phyloP scores from a whole-genome alignment of 768 basidiomycete species.

The Kockovaella imperatae region DNA sequence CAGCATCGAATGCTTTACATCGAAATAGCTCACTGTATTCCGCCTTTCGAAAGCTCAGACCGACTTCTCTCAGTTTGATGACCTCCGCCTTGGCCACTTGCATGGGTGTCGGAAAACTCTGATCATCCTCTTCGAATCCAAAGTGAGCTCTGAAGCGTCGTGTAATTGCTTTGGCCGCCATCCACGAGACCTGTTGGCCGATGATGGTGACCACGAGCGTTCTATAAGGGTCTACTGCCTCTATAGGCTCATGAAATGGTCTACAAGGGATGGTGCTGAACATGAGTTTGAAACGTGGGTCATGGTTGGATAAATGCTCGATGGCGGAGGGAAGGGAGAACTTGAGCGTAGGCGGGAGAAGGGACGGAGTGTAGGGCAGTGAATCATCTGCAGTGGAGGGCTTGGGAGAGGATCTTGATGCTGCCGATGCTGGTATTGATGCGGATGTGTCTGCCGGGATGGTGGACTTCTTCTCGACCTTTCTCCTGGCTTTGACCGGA shows the following conservation, averaged over 20 bases:
- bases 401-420: too few species aligned
- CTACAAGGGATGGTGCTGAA: slow-evolving; percentile 62
- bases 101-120: slow-evolving; percentile 66
- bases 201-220: slow-evolving; percentile 66
- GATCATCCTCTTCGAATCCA: slow-evolving; percentile 57
- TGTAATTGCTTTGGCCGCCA: slow-evolving; percentile 73
- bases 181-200: slow-evolving; percentile 59
- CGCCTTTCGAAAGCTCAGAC: slow-evolving; percentile 74
- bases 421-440: too few species aligned
- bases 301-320: slow-evolving; percentile 58
- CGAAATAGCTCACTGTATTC: slow-evolving; percentile 61
- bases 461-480: too few species aligned
- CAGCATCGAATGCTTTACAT: not conserved
- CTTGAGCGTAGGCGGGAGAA: slow-evolving; percentile 63
- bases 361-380: slow-evolving; percentile 12
- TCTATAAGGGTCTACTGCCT: slow-evolving; percentile 76
- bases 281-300: slow-evolving; percentile 62
- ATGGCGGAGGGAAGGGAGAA: slow-evolving; percentile 75
- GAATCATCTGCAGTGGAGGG: too few species aligned
- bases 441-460: too few species aligned
- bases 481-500: too few species aligned
- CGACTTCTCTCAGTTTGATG: slow-evolving; percentile 59
- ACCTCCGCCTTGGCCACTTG: slow-evolving; percentile 61
- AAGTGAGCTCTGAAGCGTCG: slow-evolving; percentile 72
- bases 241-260: slow-evolving; percentile 57